Evolutionary conservation across 805 yeast genomes (phyloP), one percentile per base, ranked within the genome.

Genomic region (Candida silvicultrix): DNA sequence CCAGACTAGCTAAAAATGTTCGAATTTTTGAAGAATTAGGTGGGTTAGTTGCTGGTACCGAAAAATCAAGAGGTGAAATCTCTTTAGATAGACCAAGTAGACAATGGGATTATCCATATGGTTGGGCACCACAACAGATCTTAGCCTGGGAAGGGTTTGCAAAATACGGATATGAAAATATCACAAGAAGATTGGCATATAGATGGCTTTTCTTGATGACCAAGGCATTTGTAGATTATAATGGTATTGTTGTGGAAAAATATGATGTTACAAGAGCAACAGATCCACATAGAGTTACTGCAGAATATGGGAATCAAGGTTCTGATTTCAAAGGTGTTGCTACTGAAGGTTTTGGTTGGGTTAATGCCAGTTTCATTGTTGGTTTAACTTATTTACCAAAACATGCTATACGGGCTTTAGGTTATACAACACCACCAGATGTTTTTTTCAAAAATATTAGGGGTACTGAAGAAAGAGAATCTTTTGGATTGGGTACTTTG

Each of bases 81-180:
- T 78, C 83, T 1, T 65, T 85, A 16, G 72, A 77, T 38, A 71
- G 89, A 57, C 97, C 95, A n/a, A 79, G 84, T 12, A 74, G 98
- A 63, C 99, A 92, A 67, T 92, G 99, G 99, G 99, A 92, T 64
- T 94, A 84, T 64, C 99, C 99, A 2, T 88, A 70, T 59, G 98
- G 98, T 2, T 92, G 99, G 99, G 97, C 98, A 0, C 98, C 99
- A 3, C 98, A 94, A 62, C 99, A 92, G 65, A 87, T 92, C 16
- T 64, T 92, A 45, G 92, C 96, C 1, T 92, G 99, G 99, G 77
- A 77, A 40, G 98, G 97, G 0, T 71, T 92, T 31, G 56, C 63
- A 25, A 76, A 81, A 44, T 94, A 92, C 61, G 94, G 90, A 0
- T 86, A 73, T 59, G 63, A 62, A 3, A 78, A 73, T 4, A 77